A percentile compares a stretch with the other conserved stretches of the same genome.
Conservation (phyloP, 176 grass and related monocot genomes). For the Pontederia paniculata region DNA sequence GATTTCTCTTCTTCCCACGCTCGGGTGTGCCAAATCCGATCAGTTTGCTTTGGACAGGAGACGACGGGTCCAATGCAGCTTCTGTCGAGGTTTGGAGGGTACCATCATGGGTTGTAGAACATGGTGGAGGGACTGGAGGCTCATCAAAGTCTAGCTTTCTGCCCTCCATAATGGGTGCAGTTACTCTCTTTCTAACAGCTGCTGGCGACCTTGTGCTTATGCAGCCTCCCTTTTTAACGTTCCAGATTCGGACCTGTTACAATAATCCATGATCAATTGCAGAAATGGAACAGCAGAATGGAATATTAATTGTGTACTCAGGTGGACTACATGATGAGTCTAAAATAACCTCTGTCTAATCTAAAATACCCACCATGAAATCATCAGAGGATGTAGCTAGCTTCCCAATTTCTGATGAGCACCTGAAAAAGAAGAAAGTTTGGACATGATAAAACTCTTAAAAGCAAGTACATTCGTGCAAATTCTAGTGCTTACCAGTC, state of each 20-base stretch:
- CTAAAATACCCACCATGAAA: conserved; percentile 35
- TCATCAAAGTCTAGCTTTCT: conserved; percentile 32
- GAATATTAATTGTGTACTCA: no score
- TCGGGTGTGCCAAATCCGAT: conserved; percentile 66
- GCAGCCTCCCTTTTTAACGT: conserved; percentile 42
- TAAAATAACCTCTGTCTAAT: neutral
- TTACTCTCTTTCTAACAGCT: conserved; percentile 63
- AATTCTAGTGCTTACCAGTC: conserved; percentile 45
- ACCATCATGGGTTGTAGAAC: conserved; percentile 17
- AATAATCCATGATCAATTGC: conserved; percentile 14
- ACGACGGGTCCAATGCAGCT: conserved; percentile 17
- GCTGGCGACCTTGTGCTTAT: conserved; percentile 42
- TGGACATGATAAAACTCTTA: neutral
- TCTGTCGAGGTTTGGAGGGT: conserved; percentile 8
- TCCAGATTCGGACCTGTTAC: conserved; percentile 74
- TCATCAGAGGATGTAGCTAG: conserved; percentile 81
- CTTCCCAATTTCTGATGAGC: conserved; percentile 64
- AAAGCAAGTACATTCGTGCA: neutral
- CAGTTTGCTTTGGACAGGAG: conserved; percentile 37
- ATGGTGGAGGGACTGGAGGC: neutral
- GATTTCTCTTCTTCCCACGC: conserved; percentile 52
- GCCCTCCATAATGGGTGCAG: conserved; percentile 34
- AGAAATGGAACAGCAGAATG: no score
- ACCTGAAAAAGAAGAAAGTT: conserved; percentile 44
- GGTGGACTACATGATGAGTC: neutral